Percentiles rank a stretch among this genome's conserved stretches.
phyloP scores from a whole-genome alignment of 2,329 filamentous ascomycete genomes.

The Colletotrichum australisinense region DNA sequence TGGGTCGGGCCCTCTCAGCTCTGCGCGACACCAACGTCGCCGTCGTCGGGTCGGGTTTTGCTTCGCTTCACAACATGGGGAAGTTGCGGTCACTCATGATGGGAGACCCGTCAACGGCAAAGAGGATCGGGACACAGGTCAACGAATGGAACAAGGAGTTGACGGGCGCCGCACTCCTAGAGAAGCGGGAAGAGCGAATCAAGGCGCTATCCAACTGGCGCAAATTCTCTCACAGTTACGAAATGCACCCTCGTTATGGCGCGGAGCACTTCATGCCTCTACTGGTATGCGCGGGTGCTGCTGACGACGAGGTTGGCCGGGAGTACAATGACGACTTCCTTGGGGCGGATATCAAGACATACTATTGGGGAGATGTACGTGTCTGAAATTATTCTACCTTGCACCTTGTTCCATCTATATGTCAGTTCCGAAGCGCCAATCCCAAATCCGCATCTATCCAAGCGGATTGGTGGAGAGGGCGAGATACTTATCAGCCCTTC shows the following conservation, averaged over 20 bases:
- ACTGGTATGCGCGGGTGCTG: constrained; percentile 66
- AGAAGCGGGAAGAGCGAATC: constrained; percentile 48
- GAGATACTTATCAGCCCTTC: constrained; percentile 1
- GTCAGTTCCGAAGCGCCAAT: constrained; percentile 10
- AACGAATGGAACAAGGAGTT: constrained; percentile 60
- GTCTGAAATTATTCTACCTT: constrained; percentile 30
- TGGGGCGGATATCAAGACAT: constrained; percentile 64
- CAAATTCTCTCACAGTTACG: constrained; percentile 57
- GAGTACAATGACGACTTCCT: constrained; percentile 61
- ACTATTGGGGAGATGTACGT: constrained; percentile 59
- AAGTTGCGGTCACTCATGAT: constrained; percentile 53
- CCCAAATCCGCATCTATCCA: background rate
- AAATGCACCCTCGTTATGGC: constrained; percentile 64
- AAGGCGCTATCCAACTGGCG: constrained; percentile 59
- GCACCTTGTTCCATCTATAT: constrained; percentile 13
- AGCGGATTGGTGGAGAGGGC: constrained; percentile 3
- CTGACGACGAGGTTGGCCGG: constrained; percentile 55
- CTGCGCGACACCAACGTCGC: constrained; percentile 67
- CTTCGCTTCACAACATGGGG: constrained; percentile 66
- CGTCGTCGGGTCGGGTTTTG: constrained; percentile 70
- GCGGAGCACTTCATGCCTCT: constrained; percentile 71
- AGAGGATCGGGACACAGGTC: constrained; percentile 41
- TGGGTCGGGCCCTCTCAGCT: constrained; percentile 62
- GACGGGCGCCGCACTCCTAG: constrained; percentile 50
- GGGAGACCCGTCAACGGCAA: constrained; percentile 38